A percentile compares a stretch with the other conserved stretches of the same genome.
Conservation (phyloP, 2,329 filamentous ascomycete genomes). For the Intubia oerlemansii region DNA sequence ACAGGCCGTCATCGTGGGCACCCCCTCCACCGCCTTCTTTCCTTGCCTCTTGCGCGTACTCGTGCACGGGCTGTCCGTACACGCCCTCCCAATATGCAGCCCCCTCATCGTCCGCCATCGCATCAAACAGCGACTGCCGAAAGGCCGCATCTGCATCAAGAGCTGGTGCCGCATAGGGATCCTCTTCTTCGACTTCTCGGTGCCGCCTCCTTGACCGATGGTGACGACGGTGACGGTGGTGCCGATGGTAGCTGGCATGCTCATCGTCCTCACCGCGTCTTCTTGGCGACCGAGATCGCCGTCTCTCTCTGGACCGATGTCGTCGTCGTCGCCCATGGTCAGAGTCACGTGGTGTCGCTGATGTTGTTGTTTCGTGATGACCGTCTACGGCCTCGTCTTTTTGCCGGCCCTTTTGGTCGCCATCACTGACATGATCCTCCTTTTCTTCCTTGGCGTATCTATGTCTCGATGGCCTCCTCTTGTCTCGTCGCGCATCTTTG, state of each 20-base stretch:
- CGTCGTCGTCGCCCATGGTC: background rate
- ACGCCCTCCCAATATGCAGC: constrained; percentile 88
- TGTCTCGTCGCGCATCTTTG: background rate
- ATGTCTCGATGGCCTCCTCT: too few relatives aligned
- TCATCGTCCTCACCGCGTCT: background rate
- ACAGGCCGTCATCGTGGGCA: constrained; percentile 31
- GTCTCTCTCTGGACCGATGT: background rate
- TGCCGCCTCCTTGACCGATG: background rate
- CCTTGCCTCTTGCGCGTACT: constrained; percentile 5
- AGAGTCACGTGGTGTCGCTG: background rate
- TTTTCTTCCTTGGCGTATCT: too few relatives aligned
- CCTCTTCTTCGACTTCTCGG: constrained; percentile 7
- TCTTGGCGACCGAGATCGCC: background rate
- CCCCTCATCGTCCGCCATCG: constrained; percentile 89
- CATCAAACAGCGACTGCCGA: constrained; percentile 85
- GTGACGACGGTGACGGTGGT: background rate
- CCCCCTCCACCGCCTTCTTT: constrained; percentile 4
- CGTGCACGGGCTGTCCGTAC: constrained; percentile 85
- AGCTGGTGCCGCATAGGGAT: constrained; percentile 22
- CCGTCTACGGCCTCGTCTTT: too few relatives aligned
- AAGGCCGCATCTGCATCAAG: constrained; percentile 60
- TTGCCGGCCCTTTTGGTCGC: too few relatives aligned
- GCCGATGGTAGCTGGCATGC: background rate
- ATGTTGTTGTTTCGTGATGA: too few relatives aligned
- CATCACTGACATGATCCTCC: too few relatives aligned